Conservation (phyloP, 345 rosid genomes). For the Sisymbrium altissimum region DNA sequence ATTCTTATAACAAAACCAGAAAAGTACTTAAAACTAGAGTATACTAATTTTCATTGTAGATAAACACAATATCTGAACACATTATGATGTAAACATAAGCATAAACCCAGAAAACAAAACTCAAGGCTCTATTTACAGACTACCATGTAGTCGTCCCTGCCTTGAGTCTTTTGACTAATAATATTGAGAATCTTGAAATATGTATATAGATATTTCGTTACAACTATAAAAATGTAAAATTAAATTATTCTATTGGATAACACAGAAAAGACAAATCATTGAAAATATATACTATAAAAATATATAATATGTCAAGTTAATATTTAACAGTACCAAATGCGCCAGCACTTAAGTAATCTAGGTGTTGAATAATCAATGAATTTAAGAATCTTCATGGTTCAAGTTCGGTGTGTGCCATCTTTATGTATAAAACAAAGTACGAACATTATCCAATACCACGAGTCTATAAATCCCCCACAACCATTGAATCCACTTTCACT, state of each 20-base stretch:
- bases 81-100: not conserved
- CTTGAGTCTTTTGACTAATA: not conserved
- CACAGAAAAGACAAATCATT: not conserved
- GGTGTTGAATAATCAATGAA: slow-evolving; percentile 13
- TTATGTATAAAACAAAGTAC: slow-evolving; percentile 9
- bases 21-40: not conserved
- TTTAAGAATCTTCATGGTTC: not conserved
- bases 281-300: no score
- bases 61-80: no score
- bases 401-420: no score
- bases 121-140: not conserved
- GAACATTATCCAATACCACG: slow-evolving; percentile 15
- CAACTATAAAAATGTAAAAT: not conserved
- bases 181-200: not conserved
- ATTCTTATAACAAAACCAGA: no score
- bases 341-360: no score
- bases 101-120: not conserved
- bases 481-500: slow-evolving; percentile 7
- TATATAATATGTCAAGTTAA: not conserved
- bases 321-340: not conserved
- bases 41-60: not conserved
- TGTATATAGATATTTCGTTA: not conserved
- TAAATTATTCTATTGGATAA: not conserved
- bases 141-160: not conserved
- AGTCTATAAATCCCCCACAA: slow-evolving; percentile 17